phyloP scores from a whole-genome alignment of 768 basidiomycete genomes.

The Imleria badia region DNA sequence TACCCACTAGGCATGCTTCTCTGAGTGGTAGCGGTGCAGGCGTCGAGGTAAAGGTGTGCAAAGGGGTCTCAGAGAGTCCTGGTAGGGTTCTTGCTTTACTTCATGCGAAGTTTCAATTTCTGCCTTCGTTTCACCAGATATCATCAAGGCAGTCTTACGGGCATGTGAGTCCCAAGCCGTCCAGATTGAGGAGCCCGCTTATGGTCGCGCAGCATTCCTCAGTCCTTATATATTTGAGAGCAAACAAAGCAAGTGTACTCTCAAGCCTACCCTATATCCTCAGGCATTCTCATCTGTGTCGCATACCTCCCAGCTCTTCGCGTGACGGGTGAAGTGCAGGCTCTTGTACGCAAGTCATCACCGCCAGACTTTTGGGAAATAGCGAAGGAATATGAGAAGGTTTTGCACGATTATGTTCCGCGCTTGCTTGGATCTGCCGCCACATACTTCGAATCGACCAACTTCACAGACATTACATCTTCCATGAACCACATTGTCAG shows the following conservation, averaged over 20 bases:
- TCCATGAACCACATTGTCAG: conserved; percentile 8
- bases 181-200: not conserved
- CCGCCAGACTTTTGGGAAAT: conserved; percentile 14
- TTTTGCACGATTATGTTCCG: conserved; percentile 7
- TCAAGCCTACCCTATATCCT: not conserved
- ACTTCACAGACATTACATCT: not conserved
- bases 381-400: not conserved
- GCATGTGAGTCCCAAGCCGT: not conserved
- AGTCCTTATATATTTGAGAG: not conserved
- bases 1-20: not conserved
- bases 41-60: not conserved
- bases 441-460: not conserved
- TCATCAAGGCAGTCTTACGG: not conserved
- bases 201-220: not conserved
- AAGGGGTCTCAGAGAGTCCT: not conserved
- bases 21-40: too few species aligned
- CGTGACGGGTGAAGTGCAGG: not conserved
- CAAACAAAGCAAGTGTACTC: not conserved
- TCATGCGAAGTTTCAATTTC: not conserved
- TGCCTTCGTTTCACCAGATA: not conserved
- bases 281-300: not conserved
- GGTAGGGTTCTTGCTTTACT: not conserved
- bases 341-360: not conserved
- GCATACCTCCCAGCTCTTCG: not conserved
- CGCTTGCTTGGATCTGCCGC: conserved; percentile 2